Evolutionary conservation across 176 grass and related monocot species (phyloP), one percentile per base, ranked within the genome.

Genomic region (Aegilops speltoides): DNA sequence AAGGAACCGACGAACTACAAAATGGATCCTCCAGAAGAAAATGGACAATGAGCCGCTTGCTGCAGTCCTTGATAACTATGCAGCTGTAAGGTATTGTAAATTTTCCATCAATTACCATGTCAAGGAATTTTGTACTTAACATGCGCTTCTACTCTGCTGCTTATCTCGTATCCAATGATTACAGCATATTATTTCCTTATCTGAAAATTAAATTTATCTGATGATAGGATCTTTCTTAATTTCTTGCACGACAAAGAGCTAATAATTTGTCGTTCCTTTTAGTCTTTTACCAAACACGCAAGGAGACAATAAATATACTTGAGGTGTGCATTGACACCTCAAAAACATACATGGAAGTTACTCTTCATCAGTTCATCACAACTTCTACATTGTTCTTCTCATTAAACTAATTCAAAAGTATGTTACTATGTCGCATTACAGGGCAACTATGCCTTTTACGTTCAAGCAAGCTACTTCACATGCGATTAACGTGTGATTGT

Each of bases 1-100:
- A 83, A 94, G 88, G 43, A 94, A 97, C 43, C 76, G 83, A 9
- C 41, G 41, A 50, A 75, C 93, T 76, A 91, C 89, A 63, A 94
- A 92, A 74, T 90, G 92, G 95, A 85, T 94, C 76, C 88, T 97
- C 64, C 43, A 63, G 76, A 94, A 90, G 87, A 92, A 97, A 84
- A 85, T 92, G 67, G 89, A 87, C 41, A 87, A 92, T 16, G 90
- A 94, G 43, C 79, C 91, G 8, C 73, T 89, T 84, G 84, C 77
- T 25, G 88, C 78, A 89, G 90, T 80, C 68, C 68, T 92, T 14
- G 80, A 90, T 23, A 84, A 90, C 10, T 59, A 90, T 77, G 83
- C 88, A 78, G 60, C 80, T 41, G 82, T 97, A 90, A 94, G 91
- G 91, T 93, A 87, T 22, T 61, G 17, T 71, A 82, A 62, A 11